Percentiles rank a stretch among this genome's conserved stretches.
Conservation (phyloP, 495 filamentous ascomycete species). For the Podospora fimiseda region DNA sequence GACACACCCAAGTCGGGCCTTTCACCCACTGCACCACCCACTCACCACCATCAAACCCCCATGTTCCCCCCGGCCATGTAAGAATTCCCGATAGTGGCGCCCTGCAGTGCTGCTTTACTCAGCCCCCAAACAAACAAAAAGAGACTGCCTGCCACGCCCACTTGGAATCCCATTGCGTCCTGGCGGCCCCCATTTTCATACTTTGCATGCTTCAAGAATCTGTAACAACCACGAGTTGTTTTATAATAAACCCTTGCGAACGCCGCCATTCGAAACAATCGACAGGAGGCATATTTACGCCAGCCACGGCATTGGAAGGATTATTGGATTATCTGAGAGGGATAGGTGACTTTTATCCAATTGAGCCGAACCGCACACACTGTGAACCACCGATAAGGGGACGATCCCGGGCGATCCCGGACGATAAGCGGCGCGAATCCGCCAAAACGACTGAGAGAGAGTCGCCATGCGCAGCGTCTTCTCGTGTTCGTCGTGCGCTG, state of each 20-base stretch:
- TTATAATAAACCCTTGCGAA: too few species aligned
- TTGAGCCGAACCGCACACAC: not conserved
- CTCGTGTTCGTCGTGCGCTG: constrained; percentile 23
- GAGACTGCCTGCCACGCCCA: constrained; percentile 9
- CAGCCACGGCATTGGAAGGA: too few species aligned
- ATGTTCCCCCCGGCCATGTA: not conserved
- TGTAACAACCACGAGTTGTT: too few species aligned
- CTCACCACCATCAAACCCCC: too few species aligned
- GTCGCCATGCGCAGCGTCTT: constrained; percentile 29
- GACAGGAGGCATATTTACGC: too few species aligned
- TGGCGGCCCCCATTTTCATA: not conserved
- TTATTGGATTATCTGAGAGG: too few species aligned
- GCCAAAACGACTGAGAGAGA: not conserved
- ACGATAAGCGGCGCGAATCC: constrained; percentile 10
- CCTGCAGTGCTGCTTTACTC: constrained; percentile 3
- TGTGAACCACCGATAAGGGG: constrained; percentile 6
- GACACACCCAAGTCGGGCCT: not conserved
- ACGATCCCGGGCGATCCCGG: too few species aligned
- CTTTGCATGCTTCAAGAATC: not conserved
- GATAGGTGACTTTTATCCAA: not conserved
- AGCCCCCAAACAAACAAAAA: constrained; percentile 12
- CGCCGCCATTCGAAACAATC: too few species aligned
- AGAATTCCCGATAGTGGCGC: constrained; percentile 2
- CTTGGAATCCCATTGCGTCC: not conserved
- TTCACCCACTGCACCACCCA: not conserved